phyloP scores from a whole-genome alignment of 768 basidiomycete genomes.

The Obba rivulosa region DNA sequence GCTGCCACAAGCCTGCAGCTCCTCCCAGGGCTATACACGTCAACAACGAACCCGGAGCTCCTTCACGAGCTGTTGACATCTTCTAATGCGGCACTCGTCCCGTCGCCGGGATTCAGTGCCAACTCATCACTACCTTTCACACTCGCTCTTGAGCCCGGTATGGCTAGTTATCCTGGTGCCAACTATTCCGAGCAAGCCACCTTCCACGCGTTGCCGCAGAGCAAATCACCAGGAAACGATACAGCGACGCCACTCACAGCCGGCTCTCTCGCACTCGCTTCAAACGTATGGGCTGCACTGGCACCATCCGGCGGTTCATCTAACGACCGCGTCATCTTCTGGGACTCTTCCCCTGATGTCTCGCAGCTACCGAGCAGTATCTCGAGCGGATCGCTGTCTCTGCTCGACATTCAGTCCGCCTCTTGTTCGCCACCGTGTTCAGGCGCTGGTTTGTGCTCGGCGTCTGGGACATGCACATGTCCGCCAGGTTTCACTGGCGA shows the following conservation, averaged over 20 bases:
- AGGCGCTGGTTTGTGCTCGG: slow-evolving; percentile 64
- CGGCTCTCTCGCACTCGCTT: slow-evolving; percentile 62
- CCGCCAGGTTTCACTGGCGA: slow-evolving; percentile 69
- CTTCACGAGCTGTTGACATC: slow-evolving; percentile 65
- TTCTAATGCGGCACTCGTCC: slow-evolving; percentile 50
- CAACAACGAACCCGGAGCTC: slow-evolving; percentile 65
- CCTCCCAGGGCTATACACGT: slow-evolving; percentile 73
- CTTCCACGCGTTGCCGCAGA: slow-evolving; percentile 52
- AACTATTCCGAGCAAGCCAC: slow-evolving; percentile 62
- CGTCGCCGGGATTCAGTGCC: slow-evolving; percentile 63
- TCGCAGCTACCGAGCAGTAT: slow-evolving; percentile 55
- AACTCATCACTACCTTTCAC: slow-evolving; percentile 63
- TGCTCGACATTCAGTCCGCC: slow-evolving; percentile 69
- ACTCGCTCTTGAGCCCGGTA: slow-evolving; percentile 59
- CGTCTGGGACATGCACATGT: slow-evolving; percentile 68
- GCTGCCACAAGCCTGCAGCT: slow-evolving; percentile 51
- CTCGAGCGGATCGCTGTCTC: slow-evolving; percentile 41
- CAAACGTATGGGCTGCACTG: slow-evolving; percentile 65
- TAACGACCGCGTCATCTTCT: slow-evolving; percentile 60
- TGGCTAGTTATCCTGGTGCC: slow-evolving; percentile 57
- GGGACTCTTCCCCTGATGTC: slow-evolving; percentile 75
- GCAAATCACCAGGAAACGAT: slow-evolving; percentile 34
- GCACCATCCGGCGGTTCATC: slow-evolving; percentile 36
- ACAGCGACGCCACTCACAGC: slow-evolving; percentile 40
- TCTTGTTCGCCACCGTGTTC: slow-evolving; percentile 76